phyloP scores from a whole-genome alignment of 305 asterid genomes.

The Fraxinus albicans region DNA sequence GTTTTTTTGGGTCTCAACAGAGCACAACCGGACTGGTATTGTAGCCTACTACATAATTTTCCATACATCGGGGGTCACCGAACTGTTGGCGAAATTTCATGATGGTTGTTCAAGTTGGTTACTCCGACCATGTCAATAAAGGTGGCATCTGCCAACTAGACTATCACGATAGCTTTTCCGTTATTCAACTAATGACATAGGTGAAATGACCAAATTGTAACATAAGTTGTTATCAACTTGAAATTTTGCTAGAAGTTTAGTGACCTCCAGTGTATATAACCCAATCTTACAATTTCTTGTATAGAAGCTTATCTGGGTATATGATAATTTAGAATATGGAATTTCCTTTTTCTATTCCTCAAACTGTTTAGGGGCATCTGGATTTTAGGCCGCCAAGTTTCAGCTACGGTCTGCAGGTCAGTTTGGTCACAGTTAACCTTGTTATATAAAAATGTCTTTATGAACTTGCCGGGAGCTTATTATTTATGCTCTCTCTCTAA shows the following conservation, averaged over 20 bases:
- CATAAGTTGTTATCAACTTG: neutral
- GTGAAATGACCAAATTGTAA: neutral
- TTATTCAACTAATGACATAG: neutral
- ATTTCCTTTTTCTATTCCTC: slow-evolving; percentile 2
- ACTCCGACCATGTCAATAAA: neutral
- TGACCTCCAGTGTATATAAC: neutral
- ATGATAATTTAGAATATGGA: neutral
- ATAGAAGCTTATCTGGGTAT: neutral
- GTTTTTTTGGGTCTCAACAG: slow-evolving; percentile 65
- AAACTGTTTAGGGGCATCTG: slow-evolving; percentile 61
- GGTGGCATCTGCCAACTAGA: neutral
- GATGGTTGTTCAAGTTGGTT: neutral
- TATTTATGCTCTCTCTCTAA: slow-evolving; percentile 17
- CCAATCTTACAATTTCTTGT: neutral
- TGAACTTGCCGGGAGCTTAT: neutral
- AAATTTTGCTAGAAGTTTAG: neutral
- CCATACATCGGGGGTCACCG: neutral
- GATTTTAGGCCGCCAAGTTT: slow-evolving; percentile 78
- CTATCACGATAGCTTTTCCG: neutral
- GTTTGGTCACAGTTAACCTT: slow-evolving; percentile 15
- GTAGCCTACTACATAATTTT: slow-evolving; percentile 15
- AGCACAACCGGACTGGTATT: slow-evolving; percentile 70
- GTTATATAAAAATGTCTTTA: slow-evolving; percentile 2
- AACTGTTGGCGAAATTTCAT: neutral
- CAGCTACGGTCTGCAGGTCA: slow-evolving; percentile 69